Percentiles rank a stretch among this genome's conserved stretches.
phyloP scores from a whole-genome alignment of 768 basidiomycete species.

The Rhodotorula taiwanensis region DNA sequence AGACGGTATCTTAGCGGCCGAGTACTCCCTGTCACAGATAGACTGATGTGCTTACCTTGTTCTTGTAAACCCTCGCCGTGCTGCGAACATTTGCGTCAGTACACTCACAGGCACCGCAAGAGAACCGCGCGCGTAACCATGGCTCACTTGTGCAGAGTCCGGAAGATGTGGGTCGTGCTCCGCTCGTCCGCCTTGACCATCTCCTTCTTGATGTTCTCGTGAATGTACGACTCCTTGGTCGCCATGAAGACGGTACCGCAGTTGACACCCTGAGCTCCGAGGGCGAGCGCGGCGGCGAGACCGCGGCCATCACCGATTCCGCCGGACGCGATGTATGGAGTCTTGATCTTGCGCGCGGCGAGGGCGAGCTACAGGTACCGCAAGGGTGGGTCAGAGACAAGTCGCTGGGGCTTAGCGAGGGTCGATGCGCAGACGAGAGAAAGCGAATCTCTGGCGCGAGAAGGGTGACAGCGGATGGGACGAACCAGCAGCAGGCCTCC shows the following conservation, averaged over 20 bases:
- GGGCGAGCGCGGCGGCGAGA: constrained; percentile 67
- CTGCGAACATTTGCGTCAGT: neutral
- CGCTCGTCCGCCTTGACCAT: constrained; percentile 76
- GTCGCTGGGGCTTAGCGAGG: too few species aligned
- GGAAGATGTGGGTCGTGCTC: constrained; percentile 75
- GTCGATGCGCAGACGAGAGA: too few species aligned
- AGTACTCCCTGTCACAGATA: constrained; percentile 58
- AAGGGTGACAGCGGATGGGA: too few species aligned
- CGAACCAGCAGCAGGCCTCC: constrained; percentile 73
- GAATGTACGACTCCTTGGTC: constrained; percentile 65
- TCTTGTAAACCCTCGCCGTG: constrained; percentile 39
- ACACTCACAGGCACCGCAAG: neutral
- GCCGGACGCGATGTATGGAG: constrained; percentile 84
- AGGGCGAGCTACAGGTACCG: constrained; percentile 1
- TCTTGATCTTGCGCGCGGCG: constrained; percentile 63
- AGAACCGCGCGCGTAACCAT: neutral
- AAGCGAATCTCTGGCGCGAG: neutral
- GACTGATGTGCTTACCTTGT: neutral
- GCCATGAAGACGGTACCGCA: constrained; percentile 94
- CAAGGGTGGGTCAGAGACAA: too few species aligned
- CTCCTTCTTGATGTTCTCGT: constrained; percentile 74
- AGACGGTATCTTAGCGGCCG: constrained; percentile 78
- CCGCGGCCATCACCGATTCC: constrained; percentile 83
- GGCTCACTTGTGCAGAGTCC: constrained; percentile 53
- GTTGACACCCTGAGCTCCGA: constrained; percentile 70